Percentiles rank a stretch among this genome's conserved stretches.
Evolutionary conservation across 2,329 filamentous ascomycete species (phyloP).

Genomic region (Purpureocillium lavendulum): DNA sequence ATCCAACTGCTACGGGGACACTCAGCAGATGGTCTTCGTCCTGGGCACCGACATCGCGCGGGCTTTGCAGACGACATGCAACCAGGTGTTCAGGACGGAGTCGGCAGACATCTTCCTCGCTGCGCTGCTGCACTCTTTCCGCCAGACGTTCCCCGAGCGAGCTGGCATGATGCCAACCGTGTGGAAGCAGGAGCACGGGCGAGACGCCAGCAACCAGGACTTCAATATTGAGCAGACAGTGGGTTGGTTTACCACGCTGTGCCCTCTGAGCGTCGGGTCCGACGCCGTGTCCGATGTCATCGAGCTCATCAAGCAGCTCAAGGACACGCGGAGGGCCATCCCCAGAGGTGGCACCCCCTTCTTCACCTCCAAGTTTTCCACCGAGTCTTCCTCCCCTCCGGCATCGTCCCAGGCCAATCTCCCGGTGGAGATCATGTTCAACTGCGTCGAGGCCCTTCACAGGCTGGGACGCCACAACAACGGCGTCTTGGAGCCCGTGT

Average conservation of each 20-base stretch:
- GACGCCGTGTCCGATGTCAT: conserved; percentile 39
- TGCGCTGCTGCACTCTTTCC: conserved; percentile 46
- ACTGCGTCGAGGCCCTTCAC: conserved; percentile 40
- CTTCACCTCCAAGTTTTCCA: conserved; percentile 36
- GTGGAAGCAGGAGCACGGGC: conserved; percentile 46
- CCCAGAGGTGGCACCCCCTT: conserved; percentile 37
- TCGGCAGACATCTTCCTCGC: conserved; percentile 45
- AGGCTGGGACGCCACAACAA: conserved; percentile 35
- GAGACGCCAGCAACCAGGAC: conserved; percentile 32
- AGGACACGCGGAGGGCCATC: conserved; percentile 39
- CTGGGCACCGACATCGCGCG: conserved; percentile 32
- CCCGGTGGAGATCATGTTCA: conserved; percentile 52
- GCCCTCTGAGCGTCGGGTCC: conserved; percentile 37
- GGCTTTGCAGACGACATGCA: conserved; percentile 32
- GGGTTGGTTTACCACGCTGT: conserved; percentile 52
- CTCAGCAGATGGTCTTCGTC: conserved; percentile 31
- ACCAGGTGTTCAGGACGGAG: conserved; percentile 41
- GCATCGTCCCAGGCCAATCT: conserved; percentile 21
- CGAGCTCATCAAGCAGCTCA: conserved; percentile 41
- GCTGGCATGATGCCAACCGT: conserved; percentile 31
- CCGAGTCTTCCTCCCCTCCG: conserved; percentile 6
- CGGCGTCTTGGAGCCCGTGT: conserved; percentile 39
- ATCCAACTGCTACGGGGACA: conserved; percentile 38
- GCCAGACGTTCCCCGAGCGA: conserved; percentile 45
- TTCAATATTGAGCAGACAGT: conserved; percentile 48